A percentile compares a stretch with the other conserved stretches of the same genome.
phyloP scores from a whole-genome alignment of 441 rosid genomes.

The Hura crepitans region DNA sequence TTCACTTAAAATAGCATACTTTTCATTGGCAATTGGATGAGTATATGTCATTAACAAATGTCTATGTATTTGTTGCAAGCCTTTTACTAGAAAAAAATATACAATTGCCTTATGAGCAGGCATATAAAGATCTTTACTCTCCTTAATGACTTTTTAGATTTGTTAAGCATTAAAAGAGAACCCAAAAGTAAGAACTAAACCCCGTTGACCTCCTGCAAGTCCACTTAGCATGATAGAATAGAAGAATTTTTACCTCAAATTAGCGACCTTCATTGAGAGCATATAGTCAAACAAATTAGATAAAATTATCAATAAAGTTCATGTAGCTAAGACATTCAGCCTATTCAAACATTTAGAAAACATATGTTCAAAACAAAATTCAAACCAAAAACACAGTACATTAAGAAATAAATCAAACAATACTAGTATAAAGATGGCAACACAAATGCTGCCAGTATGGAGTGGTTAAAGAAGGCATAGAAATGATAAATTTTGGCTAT shows the following conservation, averaged over 20 bases:
- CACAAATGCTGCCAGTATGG: too few relatives aligned
- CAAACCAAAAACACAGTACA: too few relatives aligned
- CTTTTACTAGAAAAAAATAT: background rate
- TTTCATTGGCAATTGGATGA: slow-evolving; percentile 63
- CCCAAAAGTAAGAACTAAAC: slow-evolving; percentile 97
- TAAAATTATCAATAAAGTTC: background rate
- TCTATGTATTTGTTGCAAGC: background rate
- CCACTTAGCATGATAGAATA: slow-evolving; percentile 98
- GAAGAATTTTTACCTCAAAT: slow-evolving; percentile 77
- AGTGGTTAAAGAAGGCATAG: too few relatives aligned
- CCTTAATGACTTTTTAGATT: slow-evolving; percentile 96
- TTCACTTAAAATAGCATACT: slow-evolving; percentile 48
- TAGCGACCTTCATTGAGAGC: slow-evolving; percentile 54
- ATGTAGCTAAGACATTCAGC: slow-evolving; percentile 12
- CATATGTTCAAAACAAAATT: too few relatives aligned
- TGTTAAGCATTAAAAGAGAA: slow-evolving; percentile 89
- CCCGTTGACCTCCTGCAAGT: slow-evolving; percentile 97
- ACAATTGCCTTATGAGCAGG: slow-evolving; percentile 96
- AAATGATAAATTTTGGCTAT: too few relatives aligned
- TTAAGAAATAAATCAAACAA: too few relatives aligned
- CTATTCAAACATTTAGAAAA: too few relatives aligned
- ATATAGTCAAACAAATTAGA: slow-evolving; percentile 13
- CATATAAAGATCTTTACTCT: slow-evolving; percentile 96
- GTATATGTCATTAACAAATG: slow-evolving; percentile 15
- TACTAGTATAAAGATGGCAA: too few relatives aligned